Conservation (phyloP, 2,329 filamentous ascomycete genomes). For the Cladophialophora chaetospira region DNA sequence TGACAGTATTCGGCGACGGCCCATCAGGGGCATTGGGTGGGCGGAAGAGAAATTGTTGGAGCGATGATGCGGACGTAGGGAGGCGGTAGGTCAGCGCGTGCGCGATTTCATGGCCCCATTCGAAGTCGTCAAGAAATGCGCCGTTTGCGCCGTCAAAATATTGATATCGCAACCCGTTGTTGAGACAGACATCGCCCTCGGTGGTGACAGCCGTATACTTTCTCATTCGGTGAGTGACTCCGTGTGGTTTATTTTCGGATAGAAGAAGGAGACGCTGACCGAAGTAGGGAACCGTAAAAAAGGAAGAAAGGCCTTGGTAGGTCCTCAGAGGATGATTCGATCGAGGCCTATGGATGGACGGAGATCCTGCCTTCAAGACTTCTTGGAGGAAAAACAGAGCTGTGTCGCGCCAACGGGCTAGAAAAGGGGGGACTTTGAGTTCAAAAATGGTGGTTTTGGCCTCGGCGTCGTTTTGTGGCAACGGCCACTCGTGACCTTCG, state of each 20-base stretch:
- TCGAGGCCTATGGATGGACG: conserved; percentile 10
- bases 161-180: conserved; percentile 48
- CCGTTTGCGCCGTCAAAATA: conserved; percentile 36
- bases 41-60: conserved; percentile 47
- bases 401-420: conserved; percentile 53
- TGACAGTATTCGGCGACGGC: conserved; percentile 50
- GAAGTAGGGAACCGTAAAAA: not conserved
- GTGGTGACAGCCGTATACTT: conserved; percentile 2
- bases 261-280: not conserved
- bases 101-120: not conserved
- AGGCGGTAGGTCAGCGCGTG: conserved; percentile 1
- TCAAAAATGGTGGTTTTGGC: conserved; percentile 57
- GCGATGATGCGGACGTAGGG: conserved; percentile 30
- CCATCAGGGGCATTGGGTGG: conserved; percentile 18
- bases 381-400: conserved; percentile 46
- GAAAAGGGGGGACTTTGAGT: conserved; percentile 45
- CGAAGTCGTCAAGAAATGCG: conserved; percentile 1
- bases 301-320: not conserved
- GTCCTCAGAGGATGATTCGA: not conserved
- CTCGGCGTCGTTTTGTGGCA: conserved; percentile 40
- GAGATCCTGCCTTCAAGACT: conserved; percentile 38
- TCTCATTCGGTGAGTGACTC: conserved; percentile 25
- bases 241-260: conserved; percentile 16
- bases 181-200: conserved; percentile 45
- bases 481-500: conserved; percentile 56